A percentile compares a stretch with the other conserved stretches of the same genome.
These are phyloP conservation scores for Lactarius akahatsu DNA, from an alignment of 768 basidiomycete species.

Conservation along the genomic window DNA sequence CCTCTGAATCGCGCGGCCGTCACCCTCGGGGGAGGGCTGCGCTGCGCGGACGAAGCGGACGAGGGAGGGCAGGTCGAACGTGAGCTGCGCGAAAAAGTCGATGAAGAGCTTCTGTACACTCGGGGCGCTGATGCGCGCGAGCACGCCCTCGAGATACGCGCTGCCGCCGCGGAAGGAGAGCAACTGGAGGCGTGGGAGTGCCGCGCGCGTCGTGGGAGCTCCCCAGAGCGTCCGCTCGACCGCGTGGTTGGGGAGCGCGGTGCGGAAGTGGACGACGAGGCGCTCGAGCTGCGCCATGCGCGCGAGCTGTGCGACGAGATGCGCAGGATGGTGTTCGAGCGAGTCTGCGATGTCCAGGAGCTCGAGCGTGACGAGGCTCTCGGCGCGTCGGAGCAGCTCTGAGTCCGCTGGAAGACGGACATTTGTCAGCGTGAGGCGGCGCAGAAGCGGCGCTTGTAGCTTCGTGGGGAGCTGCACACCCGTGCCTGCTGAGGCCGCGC, in stretches of 20 bases:
- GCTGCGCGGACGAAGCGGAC: neutral
- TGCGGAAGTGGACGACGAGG: conserved; percentile 9
- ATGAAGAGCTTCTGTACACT: neutral
- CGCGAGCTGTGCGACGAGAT: conserved; percentile 2
- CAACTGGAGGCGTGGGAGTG: neutral
- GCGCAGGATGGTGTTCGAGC: neutral
- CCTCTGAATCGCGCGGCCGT: too few relatives aligned
- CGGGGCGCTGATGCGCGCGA: neutral
- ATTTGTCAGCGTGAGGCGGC: conserved; percentile 3
- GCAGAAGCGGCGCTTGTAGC: conserved; percentile 1
- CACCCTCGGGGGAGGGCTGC: neutral
- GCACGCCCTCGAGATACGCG: conserved; percentile 1
- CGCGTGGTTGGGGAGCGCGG: neutral
- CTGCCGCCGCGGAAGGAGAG: conserved; percentile 13
- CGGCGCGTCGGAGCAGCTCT: neutral
- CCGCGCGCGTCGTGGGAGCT: neutral
- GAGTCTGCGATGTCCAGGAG: neutral
- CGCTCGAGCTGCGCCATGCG: conserved; percentile 10
- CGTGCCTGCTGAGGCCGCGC: neutral
- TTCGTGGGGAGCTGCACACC: neutral
- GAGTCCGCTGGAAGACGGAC: neutral
- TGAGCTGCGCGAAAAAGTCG: conserved; percentile 14
- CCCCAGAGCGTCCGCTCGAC: neutral
- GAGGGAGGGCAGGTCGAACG: conserved; percentile 1
- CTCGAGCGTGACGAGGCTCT: neutral